Conservation (phyloP, 495 filamentous ascomycete species). For the Pseudevernia furfuracea region DNA sequence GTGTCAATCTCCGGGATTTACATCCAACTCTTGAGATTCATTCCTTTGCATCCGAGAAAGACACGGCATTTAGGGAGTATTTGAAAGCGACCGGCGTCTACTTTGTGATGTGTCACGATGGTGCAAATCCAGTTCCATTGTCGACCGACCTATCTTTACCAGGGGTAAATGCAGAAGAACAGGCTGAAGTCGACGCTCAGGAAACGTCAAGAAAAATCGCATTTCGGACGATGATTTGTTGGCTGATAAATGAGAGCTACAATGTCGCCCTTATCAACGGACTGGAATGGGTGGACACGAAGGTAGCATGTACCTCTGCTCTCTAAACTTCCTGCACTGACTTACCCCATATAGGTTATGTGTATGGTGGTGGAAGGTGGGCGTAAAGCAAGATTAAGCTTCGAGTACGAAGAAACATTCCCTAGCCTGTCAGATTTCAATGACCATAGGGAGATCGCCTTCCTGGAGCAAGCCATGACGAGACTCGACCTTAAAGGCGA, state of each 20-base stretch:
- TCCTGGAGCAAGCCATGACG: background rate
- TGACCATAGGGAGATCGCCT: background rate
- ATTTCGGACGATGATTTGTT: slow-evolving; percentile 42
- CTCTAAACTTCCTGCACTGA: background rate
- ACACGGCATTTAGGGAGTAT: slow-evolving; percentile 45
- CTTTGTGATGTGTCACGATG: slow-evolving; percentile 67
- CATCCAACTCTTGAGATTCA: slow-evolving; percentile 35
- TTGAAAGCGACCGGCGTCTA: slow-evolving; percentile 45
- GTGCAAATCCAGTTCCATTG: slow-evolving; percentile 28
- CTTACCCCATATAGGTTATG: slow-evolving; percentile 29
- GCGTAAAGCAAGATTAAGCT: background rate
- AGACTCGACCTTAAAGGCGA: background rate
- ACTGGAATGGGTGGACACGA: slow-evolving; percentile 53
- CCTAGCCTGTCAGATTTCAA: background rate
- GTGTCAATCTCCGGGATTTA: slow-evolving; percentile 26
- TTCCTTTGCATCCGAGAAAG: slow-evolving; percentile 40
- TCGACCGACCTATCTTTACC: background rate
- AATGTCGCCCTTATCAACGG: slow-evolving; percentile 54
- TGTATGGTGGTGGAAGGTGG: slow-evolving; percentile 41
- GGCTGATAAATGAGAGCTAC: slow-evolving; percentile 41
- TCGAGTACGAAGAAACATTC: background rate
- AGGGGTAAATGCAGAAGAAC: background rate
- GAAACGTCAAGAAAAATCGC: slow-evolving; percentile 26
- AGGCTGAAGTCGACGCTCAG: slow-evolving; percentile 3
- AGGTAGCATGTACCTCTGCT: slow-evolving; percentile 33